Evolutionary conservation across 2,329 filamentous ascomycete genomes (phyloP).

Genomic region (Paracoccidioides lutzii): DNA sequence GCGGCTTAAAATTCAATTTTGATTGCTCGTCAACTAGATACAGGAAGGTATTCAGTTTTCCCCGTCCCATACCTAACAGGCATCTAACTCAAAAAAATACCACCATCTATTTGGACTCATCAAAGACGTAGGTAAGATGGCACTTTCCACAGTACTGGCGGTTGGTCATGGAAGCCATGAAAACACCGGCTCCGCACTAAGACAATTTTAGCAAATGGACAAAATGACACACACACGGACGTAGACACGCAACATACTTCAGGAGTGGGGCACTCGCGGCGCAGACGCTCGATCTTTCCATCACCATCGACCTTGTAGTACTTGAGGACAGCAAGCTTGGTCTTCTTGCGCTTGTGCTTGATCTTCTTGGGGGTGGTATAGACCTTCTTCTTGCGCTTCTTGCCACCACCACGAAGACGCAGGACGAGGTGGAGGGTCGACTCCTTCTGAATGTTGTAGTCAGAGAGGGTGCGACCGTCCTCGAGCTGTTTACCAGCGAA

Average conservation of each 20-base stretch:
- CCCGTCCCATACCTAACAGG: neutral
- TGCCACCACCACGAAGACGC: slow-evolving; percentile 93
- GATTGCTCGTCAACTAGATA: neutral
- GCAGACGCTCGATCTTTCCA: slow-evolving; percentile 98
- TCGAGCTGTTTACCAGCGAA: slow-evolving; percentile 99
- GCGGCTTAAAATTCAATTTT: neutral
- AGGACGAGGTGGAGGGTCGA: slow-evolving; percentile 96
- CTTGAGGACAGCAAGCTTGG: slow-evolving; percentile 99
- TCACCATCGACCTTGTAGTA: slow-evolving; percentile 99
- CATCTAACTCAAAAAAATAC: neutral
- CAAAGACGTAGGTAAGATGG: slow-evolving; percentile 60
- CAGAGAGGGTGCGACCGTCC: slow-evolving; percentile 94
- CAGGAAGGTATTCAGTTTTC: neutral
- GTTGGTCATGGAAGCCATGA: slow-evolving; percentile 99
- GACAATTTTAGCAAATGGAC: slow-evolving; percentile 1
- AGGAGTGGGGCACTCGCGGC: slow-evolving; percentile 89
- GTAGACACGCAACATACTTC: slow-evolving; percentile 49
- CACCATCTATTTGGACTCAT: slow-evolving; percentile 44
- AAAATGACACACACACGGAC: neutral
- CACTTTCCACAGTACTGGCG: slow-evolving; percentile 85
- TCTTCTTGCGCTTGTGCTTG: slow-evolving; percentile 99
- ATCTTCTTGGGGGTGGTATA: slow-evolving; percentile 99
- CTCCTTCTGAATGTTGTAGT: slow-evolving; percentile 99
- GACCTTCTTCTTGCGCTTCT: slow-evolving; percentile 99
- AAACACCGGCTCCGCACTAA: slow-evolving; percentile 98